Evolutionary conservation across 2,329 filamentous ascomycete genomes (phyloP).

Genomic region (Sporothrix curviconia): DNA sequence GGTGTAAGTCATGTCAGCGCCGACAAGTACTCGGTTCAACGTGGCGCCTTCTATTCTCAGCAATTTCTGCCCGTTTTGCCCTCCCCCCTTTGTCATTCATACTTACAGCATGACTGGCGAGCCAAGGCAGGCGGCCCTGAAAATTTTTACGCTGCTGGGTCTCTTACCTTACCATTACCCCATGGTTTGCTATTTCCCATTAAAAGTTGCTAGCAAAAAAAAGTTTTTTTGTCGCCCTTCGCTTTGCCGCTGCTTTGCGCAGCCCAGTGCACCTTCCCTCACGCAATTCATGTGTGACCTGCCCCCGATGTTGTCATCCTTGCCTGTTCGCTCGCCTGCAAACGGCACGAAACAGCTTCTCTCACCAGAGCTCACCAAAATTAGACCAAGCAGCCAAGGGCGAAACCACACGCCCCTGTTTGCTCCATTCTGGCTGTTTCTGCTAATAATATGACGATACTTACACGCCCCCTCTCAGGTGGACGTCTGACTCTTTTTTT

Average conservation of each 20-base stretch:
- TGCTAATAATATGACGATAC: not conserved
- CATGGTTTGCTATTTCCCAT: constrained; percentile 11
- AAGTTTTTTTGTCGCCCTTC: not conserved
- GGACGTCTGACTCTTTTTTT: constrained; percentile 3
- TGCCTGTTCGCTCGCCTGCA: not conserved
- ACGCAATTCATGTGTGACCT: not conserved
- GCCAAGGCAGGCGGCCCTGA: constrained; percentile 5
- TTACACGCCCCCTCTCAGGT: constrained; percentile 6
- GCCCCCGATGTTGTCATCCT: constrained; percentile 11
- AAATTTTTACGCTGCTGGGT: constrained; percentile 3
- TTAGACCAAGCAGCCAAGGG: not conserved
- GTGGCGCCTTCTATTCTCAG: too few species aligned
- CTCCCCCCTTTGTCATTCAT: too few species aligned
- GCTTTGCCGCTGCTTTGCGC: constrained; percentile 5
- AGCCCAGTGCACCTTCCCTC: not conserved
- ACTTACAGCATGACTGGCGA: not conserved
- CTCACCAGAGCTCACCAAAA: too few species aligned
- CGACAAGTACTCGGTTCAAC: too few species aligned
- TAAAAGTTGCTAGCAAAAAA: too few species aligned
- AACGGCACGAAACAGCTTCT: not conserved
- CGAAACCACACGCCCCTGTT: not conserved
- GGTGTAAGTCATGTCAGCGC: too few species aligned
- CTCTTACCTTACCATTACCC: constrained; percentile 7
- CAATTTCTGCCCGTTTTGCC: too few species aligned
- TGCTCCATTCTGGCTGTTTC: constrained; percentile 9